A percentile compares a stretch with the other conserved stretches of the same genome.
These are phyloP conservation scores for Ustilago tritici DNA, from an alignment of 1,284 basidiomycete genomes.

Conservation along the genomic window DNA sequence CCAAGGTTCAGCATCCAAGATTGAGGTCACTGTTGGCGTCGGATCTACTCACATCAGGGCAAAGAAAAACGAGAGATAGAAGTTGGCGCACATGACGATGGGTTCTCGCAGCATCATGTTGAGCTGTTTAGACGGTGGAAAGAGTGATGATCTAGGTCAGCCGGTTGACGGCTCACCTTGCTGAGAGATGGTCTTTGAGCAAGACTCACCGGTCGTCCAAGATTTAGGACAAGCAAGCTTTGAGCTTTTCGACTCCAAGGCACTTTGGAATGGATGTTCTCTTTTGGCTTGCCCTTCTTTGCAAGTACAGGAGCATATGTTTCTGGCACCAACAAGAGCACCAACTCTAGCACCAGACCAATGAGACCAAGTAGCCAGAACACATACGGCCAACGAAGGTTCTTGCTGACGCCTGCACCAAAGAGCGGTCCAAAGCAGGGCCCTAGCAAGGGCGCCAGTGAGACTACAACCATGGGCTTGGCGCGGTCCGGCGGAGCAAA, in stretches of 20 bases:
- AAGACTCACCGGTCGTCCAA: conserved; percentile 40
- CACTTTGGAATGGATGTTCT: neutral
- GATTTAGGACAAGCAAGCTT: conserved; percentile 23
- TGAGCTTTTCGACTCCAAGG: conserved; percentile 10
- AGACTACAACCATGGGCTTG: conserved; percentile 37
- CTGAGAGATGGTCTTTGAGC: neutral
- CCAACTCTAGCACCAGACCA: conserved; percentile 19
- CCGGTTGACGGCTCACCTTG: neutral
- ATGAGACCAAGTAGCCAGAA: conserved; percentile 34
- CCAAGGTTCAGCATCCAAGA: no score
- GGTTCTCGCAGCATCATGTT: conserved; percentile 48
- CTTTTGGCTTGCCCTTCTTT: neutral
- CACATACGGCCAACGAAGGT: conserved; percentile 30
- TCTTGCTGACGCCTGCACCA: conserved; percentile 19
- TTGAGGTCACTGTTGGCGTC: no score
- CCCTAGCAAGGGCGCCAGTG: conserved; percentile 28
- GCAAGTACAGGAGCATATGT: conserved; percentile 34
- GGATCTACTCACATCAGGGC: conserved; percentile 34
- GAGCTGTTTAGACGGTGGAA: conserved; percentile 12
- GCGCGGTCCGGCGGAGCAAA: conserved; percentile 32
- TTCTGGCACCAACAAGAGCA: conserved; percentile 35
- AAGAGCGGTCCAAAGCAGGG: conserved; percentile 47
- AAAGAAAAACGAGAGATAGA: conserved; percentile 49
- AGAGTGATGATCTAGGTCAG: no score
- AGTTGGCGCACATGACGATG: conserved; percentile 40